Evolutionary conservation across 2,329 filamentous ascomycete species (phyloP), one percentile per base, ranked within the genome.

Genomic region (Aspergillus tanneri): DNA sequence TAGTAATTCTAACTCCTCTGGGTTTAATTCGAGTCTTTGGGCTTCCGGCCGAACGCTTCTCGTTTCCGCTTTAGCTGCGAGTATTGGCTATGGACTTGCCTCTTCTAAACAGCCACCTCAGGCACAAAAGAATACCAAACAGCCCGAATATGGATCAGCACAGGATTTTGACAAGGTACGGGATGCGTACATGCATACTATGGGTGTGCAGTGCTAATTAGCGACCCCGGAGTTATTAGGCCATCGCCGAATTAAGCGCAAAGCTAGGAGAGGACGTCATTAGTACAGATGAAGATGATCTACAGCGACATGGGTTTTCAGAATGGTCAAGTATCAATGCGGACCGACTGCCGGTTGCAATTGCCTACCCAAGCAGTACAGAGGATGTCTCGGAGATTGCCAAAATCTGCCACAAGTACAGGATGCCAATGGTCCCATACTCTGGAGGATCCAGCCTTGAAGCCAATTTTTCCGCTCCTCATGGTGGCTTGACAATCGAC

Each of bases 401-500:
- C 24, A 77, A 84, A 55, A 77, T 91, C 46, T 96, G 90, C 71
- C 78, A 87, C 71, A 86, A 86, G 65, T 85, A 90, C 68, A 84
- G 80, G 12, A 81, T 96, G 45, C 91, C 91, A 1, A 87, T 96
- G 73, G 87, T 93, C 50, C 86, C 89, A 0, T 96, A 88, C 64
- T 93, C 88, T 0, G 90, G 90, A 2, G 91, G 90, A 11, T 87
- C 88, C 0, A 92, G 87, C 56, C 75, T 96, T 0, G 91, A 96
- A 68, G 91, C 87, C 11, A 93, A 96, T 66, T 95, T 95, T 68
- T 88, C 88, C 0, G 88, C 90, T 11, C 89, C 90, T 0, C 87
- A 85, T 63, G 90, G 90, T 10, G 91, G 91, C 10, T 82, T 96
- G 63, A 92, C 88, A 56, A 87, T 96, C 42, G 91, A 96, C 64